A percentile compares a stretch with the other conserved stretches of the same genome.
Conservation (phyloP, 371 early-diverging fungal genomes). For the Conidiobolus incongruus region DNA sequence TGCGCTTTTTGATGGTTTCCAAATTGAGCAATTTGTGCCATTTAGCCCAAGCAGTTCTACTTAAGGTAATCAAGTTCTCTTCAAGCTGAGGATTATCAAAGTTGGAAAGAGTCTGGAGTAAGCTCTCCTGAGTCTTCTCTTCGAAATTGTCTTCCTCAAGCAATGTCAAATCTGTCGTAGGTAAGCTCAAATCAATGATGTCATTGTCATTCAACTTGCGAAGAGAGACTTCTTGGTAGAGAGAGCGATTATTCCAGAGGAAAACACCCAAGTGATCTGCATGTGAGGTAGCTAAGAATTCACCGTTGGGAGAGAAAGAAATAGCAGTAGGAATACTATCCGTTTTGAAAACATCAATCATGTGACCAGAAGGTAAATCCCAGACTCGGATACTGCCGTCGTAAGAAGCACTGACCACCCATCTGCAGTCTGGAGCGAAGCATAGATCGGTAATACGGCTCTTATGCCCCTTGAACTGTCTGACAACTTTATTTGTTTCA, state of each 20-base stretch:
- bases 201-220: no score
- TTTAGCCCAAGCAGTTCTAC: slow-evolving; percentile 51
- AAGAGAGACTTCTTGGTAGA: slow-evolving; percentile 40
- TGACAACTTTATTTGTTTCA: slow-evolving; percentile 51
- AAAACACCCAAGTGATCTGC: slow-evolving; percentile 76
- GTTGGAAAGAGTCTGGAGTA: slow-evolving; percentile 11
- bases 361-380: slow-evolving; percentile 80
- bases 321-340: slow-evolving; percentile 59
- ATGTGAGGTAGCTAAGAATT: slow-evolving; percentile 79
- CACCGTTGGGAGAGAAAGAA: slow-evolving; percentile 72
- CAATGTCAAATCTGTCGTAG: slow-evolving; percentile 28
- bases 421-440: slow-evolving; percentile 79
- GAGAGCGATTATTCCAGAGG: slow-evolving; percentile 72
- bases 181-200: no score
- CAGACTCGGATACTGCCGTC: slow-evolving; percentile 81
- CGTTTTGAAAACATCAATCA: slow-evolving; percentile 63
- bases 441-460: slow-evolving; percentile 69
- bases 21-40: slow-evolving; percentile 78
- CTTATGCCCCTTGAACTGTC: slow-evolving; percentile 73
- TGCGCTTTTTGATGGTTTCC: slow-evolving; percentile 84
- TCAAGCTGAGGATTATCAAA: slow-evolving; percentile 36
- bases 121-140: slow-evolving; percentile 11
- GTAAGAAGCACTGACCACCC: slow-evolving; percentile 63
- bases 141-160: slow-evolving; percentile 20
- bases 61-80: slow-evolving; percentile 64